phyloP scores from a whole-genome alignment of 1,284 basidiomycete species.

The Ganoderma resinaceum region DNA sequence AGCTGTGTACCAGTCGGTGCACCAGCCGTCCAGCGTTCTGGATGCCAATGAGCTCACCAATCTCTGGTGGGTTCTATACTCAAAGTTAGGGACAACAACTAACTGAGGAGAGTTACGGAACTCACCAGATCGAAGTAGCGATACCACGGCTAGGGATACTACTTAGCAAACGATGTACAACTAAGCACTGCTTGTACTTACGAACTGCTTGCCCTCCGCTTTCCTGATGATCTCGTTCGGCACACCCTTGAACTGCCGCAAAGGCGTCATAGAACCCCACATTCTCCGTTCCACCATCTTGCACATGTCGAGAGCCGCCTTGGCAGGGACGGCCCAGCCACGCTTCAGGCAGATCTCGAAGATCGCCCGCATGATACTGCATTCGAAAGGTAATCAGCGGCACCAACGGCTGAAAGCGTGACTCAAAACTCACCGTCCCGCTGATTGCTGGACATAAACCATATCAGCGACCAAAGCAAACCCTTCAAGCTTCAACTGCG shows the following conservation, averaged over 20 bases:
- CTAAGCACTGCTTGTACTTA: constrained; percentile 44
- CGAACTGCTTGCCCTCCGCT: constrained; percentile 98
- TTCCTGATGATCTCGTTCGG: constrained; percentile 89
- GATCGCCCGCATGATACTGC: constrained; percentile 92
- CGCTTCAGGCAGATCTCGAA: constrained; percentile 99
- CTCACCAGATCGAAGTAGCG: constrained; percentile 90
- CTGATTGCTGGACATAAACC: constrained; percentile 95
- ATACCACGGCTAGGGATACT: constrained; percentile 80
- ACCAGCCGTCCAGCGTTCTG: constrained; percentile 92
- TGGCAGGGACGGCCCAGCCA: constrained; percentile 96
- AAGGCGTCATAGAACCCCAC: constrained; percentile 98
- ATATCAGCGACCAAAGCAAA: constrained; percentile 98
- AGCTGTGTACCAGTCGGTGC: constrained; percentile 94
- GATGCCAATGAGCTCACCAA: constrained; percentile 94
- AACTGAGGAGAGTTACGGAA: background rate
- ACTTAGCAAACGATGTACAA: constrained; percentile 4
- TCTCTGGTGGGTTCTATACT: constrained; percentile 72
- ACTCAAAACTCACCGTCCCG: constrained; percentile 67
- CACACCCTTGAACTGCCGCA: constrained; percentile 94
- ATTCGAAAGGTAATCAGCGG: background rate
- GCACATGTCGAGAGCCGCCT: constrained; percentile 92
- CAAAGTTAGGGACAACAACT: constrained; percentile 2
- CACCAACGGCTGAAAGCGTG: background rate
- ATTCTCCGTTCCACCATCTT: constrained; percentile 96
- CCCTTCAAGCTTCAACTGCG: constrained; percentile 91